Evolutionary conservation across 2,329 filamentous ascomycete species (phyloP), one percentile per base, ranked within the genome.

Genomic region (Trematosphaeria pertusa): DNA sequence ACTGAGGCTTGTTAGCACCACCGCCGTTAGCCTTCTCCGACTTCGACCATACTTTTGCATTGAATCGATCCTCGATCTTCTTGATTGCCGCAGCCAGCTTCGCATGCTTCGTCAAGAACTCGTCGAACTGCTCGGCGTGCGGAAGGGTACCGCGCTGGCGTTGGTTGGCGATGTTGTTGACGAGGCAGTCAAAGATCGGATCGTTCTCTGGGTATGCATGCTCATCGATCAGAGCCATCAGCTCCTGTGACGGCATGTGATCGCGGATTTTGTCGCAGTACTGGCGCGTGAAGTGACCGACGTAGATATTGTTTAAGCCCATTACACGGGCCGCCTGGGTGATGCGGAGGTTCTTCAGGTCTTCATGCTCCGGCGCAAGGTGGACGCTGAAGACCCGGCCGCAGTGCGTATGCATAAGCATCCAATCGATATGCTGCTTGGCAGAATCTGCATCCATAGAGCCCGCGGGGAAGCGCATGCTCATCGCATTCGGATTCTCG

Each of bases 241-340:
- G 54, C 0, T 59, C 56, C 2, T 45, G 17, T 1, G 55, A 49
- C 0, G 44, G 28, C 2, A 50, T 34, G 19, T 54, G 32, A 11
- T 48, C 41, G n/a, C 66, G 65, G 26, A 68, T 56, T 0, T 54
- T 51, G 15, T 69, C 59, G 32, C 66, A 69, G 39, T 62, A 55
- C 2, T 57, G 40, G 34, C 56, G 58, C 1, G 66, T 69, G 39
- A 69, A 67, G 42, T 69, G 66, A 0, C 55, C 59, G 1, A 69
- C 48, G 20, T 69, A 69, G n/a, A 54, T 60, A 42, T 58, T 61
- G 37, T 63, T 58, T 2, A 68, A 36, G 5, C 64, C 65, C 1
- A 68, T 40, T 1, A 59, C 53, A 5, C 62, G 58, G 2, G 62
- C 50, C 3, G 60, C 61, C 10, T 50, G 60, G 21, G 61, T 58